Conservation (phyloP, 768 basidiomycete species). For the Leucocoprinus birnbaumii region DNA sequence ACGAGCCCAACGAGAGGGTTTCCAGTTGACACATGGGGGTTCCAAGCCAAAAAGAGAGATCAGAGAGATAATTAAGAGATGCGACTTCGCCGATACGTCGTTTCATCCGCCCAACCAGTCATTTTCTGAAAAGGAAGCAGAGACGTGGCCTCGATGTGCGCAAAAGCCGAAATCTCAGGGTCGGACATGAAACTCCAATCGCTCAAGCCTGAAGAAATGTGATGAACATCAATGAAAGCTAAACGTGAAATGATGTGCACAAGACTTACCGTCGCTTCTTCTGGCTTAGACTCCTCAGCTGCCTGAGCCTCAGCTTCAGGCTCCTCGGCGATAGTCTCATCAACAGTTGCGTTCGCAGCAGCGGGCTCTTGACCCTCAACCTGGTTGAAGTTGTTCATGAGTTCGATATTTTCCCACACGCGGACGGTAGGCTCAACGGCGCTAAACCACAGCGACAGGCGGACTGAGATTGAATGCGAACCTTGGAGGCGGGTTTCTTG, state of each 20-base stretch:
- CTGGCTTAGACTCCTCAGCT: constrained; percentile 18
- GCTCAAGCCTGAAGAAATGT: neutral
- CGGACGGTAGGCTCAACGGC: neutral
- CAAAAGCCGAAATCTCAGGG: neutral
- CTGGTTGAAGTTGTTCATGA: constrained; percentile 21
- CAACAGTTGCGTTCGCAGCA: constrained; percentile 28
- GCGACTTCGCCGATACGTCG: neutral
- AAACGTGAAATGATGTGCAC: neutral
- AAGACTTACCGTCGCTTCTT: constrained; percentile 7
- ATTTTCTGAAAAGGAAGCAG: neutral
- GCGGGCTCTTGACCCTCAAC: constrained; percentile 38
- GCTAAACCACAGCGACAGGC: constrained; percentile 7
- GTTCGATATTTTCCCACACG: constrained; percentile 15
- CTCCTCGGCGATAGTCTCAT: constrained; percentile 56
- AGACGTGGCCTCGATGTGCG: no score
- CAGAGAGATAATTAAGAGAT: constrained; percentile 3
- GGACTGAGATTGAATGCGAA: constrained; percentile 18
- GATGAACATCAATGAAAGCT: neutral
- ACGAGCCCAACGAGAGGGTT: constrained; percentile 8
- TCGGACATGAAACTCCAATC: constrained; percentile 3
- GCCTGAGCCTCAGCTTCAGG: constrained; percentile 42
- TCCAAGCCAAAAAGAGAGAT: constrained; percentile 7
- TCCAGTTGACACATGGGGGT: constrained; percentile 7
- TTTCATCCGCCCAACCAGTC: neutral
- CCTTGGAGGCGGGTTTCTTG: constrained; percentile 67